Percentiles rank a stretch among this genome's conserved stretches.
Evolutionary conservation across 345 rosid genomes (phyloP).

Genomic region (Pseudoturritis turrita): DNA sequence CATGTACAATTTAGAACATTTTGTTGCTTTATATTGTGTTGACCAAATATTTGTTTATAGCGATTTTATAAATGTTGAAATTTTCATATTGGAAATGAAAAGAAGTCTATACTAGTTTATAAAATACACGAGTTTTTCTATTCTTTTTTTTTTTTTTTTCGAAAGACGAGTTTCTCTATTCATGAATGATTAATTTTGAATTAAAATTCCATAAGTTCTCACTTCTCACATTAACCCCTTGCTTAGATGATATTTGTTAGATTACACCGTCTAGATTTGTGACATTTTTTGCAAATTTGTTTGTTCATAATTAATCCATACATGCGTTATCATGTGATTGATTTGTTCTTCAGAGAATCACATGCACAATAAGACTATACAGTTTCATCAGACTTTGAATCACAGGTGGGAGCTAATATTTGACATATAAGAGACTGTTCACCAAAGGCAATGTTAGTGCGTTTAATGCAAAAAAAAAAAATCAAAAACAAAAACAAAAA

Average conservation of each 20-base stretch:
- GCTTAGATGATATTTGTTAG: background rate
- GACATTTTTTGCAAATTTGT: background rate
- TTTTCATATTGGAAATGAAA: too few species aligned
- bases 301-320: background rate
- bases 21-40: too few species aligned
- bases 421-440: conserved; percentile 2
- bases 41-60: too few species aligned
- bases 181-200: too few species aligned
- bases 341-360: background rate
- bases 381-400: background rate
- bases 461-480: too few species aligned
- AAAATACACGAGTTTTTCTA: too few species aligned
- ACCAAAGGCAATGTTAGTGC: background rate
- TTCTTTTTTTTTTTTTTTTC: too few species aligned
- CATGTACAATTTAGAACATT: background rate
- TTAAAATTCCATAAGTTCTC: background rate
- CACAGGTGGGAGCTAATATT: background rate
- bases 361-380: background rate
- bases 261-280: background rate
- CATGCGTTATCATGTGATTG: background rate
- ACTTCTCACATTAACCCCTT: background rate
- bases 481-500: background rate
- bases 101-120: too few species aligned
- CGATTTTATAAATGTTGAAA: too few species aligned
- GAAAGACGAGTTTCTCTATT: too few species aligned